These are phyloP conservation scores for Pichia inconspicua DNA, from an alignment of 1,139 yeast genomes.

Conservation along the genomic window DNA sequence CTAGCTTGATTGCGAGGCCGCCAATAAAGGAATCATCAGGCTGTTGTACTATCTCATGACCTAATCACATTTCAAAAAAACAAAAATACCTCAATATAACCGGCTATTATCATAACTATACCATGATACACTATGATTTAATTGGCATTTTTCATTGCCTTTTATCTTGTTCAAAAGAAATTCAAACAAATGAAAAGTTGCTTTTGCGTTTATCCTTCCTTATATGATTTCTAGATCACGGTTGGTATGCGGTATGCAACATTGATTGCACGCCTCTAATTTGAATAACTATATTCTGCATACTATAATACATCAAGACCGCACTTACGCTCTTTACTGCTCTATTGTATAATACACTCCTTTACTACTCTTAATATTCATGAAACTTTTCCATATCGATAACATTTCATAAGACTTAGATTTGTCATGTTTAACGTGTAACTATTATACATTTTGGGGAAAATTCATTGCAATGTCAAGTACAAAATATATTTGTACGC, in stretches of 20 bases:
- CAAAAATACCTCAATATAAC: background rate
- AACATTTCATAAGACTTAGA: too few species aligned
- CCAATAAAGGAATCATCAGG: slow-evolving; percentile 29
- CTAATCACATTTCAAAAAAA: too few species aligned
- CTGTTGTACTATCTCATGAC: slow-evolving; percentile 36
- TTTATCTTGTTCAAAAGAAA: background rate
- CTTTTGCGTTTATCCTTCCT: background rate
- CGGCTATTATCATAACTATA: background rate
- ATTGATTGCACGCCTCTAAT: too few species aligned
- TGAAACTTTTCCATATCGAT: too few species aligned
- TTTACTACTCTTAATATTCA: slow-evolving; percentile 1
- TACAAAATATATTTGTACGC: too few species aligned
- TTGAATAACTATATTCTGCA: background rate
- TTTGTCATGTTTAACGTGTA: too few species aligned
- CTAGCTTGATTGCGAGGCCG: slow-evolving; percentile 46
- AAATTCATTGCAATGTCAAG: too few species aligned
- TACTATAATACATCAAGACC: background rate
- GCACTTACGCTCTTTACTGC: background rate
- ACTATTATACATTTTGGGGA: too few species aligned
- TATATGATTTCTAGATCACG: background rate
- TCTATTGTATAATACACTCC: slow-evolving; percentile 1
- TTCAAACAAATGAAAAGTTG: background rate
- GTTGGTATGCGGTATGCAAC: background rate
- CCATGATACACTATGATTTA: background rate
- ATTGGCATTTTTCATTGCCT: background rate